These are phyloP conservation scores for Cryptococcus sp. DNA, from an alignment of 1,284 basidiomycete species.

Conservation along the genomic window DNA sequence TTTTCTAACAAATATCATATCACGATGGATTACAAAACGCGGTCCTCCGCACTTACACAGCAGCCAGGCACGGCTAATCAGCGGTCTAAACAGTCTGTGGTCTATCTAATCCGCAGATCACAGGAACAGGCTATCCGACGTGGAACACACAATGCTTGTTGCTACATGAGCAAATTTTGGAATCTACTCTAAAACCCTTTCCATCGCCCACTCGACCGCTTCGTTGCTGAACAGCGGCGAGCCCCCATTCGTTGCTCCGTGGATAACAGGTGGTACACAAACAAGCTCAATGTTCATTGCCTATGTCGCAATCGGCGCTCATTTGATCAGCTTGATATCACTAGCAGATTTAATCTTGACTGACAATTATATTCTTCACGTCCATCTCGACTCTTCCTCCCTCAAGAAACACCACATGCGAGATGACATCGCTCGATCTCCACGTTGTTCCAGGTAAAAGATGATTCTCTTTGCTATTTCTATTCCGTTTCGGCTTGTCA, in stretches of 20 bases:
- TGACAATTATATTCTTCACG: conserved; percentile 62
- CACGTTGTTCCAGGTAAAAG: conserved; percentile 20
- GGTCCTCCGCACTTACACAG: no score
- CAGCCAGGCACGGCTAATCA: no score
- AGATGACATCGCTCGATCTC: conserved; percentile 57
- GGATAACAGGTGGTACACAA: conserved; percentile 31
- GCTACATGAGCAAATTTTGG: neutral
- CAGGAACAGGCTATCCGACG: no score
- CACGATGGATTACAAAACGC: no score
- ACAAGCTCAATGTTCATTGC: conserved; percentile 39
- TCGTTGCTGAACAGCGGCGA: conserved; percentile 41
- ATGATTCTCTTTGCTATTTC: conserved; percentile 2
- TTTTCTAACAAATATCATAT: no score
- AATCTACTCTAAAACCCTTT: conserved; percentile 19
- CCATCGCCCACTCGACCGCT: conserved; percentile 49
- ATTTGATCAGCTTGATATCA: neutral
- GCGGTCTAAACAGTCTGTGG: no score
- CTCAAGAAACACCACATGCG: conserved; percentile 77
- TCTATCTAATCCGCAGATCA: no score
- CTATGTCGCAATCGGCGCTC: conserved; percentile 18
- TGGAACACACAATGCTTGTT: no score
- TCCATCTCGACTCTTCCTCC: conserved; percentile 67
- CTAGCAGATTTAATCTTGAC: conserved; percentile 35
- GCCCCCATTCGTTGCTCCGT: conserved; percentile 16
- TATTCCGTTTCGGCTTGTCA: conserved; percentile 44